These are phyloP conservation scores for Knoxdaviesia capensis DNA, from an alignment of 2,329 filamentous ascomycete genomes.

Conservation along the genomic window DNA sequence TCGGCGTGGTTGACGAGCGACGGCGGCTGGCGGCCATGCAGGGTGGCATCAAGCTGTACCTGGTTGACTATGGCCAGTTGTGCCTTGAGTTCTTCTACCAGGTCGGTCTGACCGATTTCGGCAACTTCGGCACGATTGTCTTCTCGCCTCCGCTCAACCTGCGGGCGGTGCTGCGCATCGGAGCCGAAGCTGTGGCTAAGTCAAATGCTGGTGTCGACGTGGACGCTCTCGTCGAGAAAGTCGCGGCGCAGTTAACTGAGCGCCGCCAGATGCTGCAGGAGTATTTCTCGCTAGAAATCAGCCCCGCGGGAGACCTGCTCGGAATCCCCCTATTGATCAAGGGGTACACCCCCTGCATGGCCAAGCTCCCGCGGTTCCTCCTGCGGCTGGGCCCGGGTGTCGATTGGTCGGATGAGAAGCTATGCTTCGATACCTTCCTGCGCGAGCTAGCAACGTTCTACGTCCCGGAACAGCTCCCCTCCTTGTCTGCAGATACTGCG, in stretches of 20 bases:
- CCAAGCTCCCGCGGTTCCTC: slow-evolving; percentile 76
- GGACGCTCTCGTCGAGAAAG: slow-evolving; percentile 41
- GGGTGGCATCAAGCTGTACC: slow-evolving; percentile 74
- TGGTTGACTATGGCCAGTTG: slow-evolving; percentile 80
- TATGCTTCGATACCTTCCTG: slow-evolving; percentile 73
- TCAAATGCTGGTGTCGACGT: slow-evolving; percentile 34
- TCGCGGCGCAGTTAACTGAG: slow-evolving; percentile 49
- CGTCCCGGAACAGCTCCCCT: slow-evolving; percentile 65
- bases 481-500: slow-evolving; percentile 16
- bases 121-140: slow-evolving; percentile 72
- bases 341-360: slow-evolving; percentile 69
- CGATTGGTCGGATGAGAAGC: slow-evolving; percentile 67
- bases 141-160: slow-evolving; percentile 61
- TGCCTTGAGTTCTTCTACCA: slow-evolving; percentile 92
- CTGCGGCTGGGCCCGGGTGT: slow-evolving; percentile 76
- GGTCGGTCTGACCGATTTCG: slow-evolving; percentile 82
- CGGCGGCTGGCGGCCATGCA: slow-evolving; percentile 85
- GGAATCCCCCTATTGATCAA: slow-evolving; percentile 72
- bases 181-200: slow-evolving; percentile 39
- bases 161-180: slow-evolving; percentile 49
- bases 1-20: slow-evolving; percentile 75
- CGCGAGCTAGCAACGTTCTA: slow-evolving; percentile 78
- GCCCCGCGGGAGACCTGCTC: slow-evolving; percentile 53
- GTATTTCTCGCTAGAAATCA: slow-evolving; percentile 79
- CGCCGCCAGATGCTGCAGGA: slow-evolving; percentile 73